Base-by-base conservation (phyloP, 768 basidiomycete species). In the Asterophora parasitica region DNA sequence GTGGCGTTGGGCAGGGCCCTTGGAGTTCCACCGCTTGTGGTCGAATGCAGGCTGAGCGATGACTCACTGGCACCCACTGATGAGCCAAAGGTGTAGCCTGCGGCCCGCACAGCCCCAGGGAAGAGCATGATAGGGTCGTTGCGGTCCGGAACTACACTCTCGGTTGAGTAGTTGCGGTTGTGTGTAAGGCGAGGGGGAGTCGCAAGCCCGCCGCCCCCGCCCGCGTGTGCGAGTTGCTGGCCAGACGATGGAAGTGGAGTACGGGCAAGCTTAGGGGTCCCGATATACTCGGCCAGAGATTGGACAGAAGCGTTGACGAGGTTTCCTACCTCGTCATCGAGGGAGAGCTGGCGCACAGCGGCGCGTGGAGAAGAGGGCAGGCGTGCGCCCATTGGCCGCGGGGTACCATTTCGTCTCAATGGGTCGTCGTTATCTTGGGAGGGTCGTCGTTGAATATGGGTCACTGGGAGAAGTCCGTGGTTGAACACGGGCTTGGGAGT, bases 21-120 rank as follows among this genome's bases (percentile, higher is more conserved):
- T 23, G 31, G 19, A 43, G 12, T 34, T 15, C 28, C 28, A 8
- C 27, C 30, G 40, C 40, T 41, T 8, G 40, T 33, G 20, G 33
- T 40, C 17, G 46, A 47, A 32, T 47, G 40, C 8, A 47, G 19
- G 23, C 46, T 47, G 27, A 30, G 37, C 2, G 46, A 47, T 10
- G 49, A 47, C 10, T 44, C 46, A 4, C 12, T 51, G 20, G 17
- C 45, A 16, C 39, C 42, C n/a, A 15, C 26, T 7, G 37, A 28
- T 11, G 41, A 31, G 10, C 43, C 20, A 7, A 52, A 32, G 28
- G 23, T 48, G 23, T 69, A 66, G 8, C 67, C 69, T 4, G 65
- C 68, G 3, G 62, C 64, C 23, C 70, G 65, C 20, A 69, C 69
- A 10, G 69, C 53, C 2, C 61, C 60, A 4, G 72, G 74, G 52